Evolutionary conservation across 805 yeast genomes (phyloP).

Genomic region (Cyberlindnera mississippiensis): DNA sequence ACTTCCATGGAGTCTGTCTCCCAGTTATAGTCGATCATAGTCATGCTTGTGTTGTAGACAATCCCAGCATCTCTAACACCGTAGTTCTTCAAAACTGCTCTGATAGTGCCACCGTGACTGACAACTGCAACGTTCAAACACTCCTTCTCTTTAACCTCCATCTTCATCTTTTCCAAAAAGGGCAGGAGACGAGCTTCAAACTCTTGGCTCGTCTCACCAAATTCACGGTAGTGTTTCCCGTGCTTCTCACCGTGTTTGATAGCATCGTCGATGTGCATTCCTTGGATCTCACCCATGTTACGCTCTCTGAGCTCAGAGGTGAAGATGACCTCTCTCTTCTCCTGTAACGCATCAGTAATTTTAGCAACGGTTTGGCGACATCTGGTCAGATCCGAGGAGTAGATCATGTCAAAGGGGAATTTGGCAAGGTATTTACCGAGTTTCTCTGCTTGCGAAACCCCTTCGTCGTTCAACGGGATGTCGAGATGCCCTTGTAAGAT

Average conservation of each 20-base stretch:
- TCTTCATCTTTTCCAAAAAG: conserved; percentile 41
- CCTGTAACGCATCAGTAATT: conserved; percentile 30
- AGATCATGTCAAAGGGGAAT: conserved; percentile 31
- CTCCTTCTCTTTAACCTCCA: conserved; percentile 27
- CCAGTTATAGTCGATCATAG: conserved; percentile 56
- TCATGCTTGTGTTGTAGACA: conserved; percentile 74
- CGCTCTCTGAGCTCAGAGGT: conserved; percentile 59
- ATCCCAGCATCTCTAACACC: conserved; percentile 33
- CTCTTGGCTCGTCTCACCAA: conserved; percentile 55
- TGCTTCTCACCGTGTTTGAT: conserved; percentile 43
- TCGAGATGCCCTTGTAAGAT: conserved; percentile 79
- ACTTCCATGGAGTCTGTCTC: conserved; percentile 40
- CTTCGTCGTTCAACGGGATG: conserved; percentile 58
- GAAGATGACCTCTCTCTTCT: conserved; percentile 31
- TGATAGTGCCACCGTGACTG: conserved; percentile 81
- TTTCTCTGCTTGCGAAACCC: conserved; percentile 53
- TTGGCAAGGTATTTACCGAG: conserved; percentile 43
- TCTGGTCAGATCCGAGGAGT: conserved; percentile 43
- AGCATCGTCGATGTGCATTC: conserved; percentile 68
- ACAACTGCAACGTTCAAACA: conserved; percentile 54
- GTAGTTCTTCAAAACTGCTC: conserved; percentile 52
- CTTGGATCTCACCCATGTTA: conserved; percentile 75
- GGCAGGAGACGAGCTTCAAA: conserved; percentile 45
- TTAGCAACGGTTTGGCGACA: conserved; percentile 56
- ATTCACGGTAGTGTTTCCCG: conserved; percentile 52